These are phyloP conservation scores for Leccinum imitatum DNA, from an alignment of 768 basidiomycete genomes.

Conservation along the genomic window DNA sequence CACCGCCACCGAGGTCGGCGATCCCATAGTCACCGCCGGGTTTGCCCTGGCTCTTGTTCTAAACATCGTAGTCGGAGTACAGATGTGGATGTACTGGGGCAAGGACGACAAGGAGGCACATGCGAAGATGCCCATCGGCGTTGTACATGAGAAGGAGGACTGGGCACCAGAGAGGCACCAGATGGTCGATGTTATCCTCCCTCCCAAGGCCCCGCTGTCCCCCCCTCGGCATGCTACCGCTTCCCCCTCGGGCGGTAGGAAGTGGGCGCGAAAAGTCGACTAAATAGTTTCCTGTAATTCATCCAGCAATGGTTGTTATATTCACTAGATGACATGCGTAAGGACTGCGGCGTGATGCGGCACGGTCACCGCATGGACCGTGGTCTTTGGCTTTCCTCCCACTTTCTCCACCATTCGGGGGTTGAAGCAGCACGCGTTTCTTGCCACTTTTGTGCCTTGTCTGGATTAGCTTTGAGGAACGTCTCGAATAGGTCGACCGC, in stretches of 20 bases:
- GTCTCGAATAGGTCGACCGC: constrained; percentile 22
- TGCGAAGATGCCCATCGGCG: constrained; percentile 18
- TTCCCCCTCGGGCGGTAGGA: constrained; percentile 50
- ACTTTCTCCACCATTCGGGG: constrained; percentile 34
- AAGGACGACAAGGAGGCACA: constrained; percentile 40
- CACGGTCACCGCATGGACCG: constrained; percentile 2
- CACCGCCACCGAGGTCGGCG: constrained; percentile 85
- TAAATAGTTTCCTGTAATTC: constrained; percentile 34
- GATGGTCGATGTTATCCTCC: constrained; percentile 45
- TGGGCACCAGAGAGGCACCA: constrained; percentile 27
- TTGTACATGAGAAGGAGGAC: constrained; percentile 29
- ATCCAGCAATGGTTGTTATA: constrained; percentile 14
- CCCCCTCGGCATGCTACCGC: constrained; percentile 42
- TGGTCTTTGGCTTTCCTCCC: constrained; percentile 24
- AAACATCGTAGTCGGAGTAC: constrained; percentile 79
- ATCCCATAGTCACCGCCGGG: constrained; percentile 75
- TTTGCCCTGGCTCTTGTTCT: constrained; percentile 81
- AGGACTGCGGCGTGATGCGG: background rate
- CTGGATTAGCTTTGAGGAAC: constrained; percentile 26
- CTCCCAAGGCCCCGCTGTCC: constrained; percentile 42
- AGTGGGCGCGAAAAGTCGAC: constrained; percentile 76
- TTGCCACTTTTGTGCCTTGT: constrained; percentile 22
- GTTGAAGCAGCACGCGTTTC: constrained; percentile 22
- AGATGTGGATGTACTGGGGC: constrained; percentile 86
- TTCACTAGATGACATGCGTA: constrained; percentile 11